Evolutionary conservation across 2,329 filamentous ascomycete genomes (phyloP).

Genomic region (Aspergillus clavatus): DNA sequence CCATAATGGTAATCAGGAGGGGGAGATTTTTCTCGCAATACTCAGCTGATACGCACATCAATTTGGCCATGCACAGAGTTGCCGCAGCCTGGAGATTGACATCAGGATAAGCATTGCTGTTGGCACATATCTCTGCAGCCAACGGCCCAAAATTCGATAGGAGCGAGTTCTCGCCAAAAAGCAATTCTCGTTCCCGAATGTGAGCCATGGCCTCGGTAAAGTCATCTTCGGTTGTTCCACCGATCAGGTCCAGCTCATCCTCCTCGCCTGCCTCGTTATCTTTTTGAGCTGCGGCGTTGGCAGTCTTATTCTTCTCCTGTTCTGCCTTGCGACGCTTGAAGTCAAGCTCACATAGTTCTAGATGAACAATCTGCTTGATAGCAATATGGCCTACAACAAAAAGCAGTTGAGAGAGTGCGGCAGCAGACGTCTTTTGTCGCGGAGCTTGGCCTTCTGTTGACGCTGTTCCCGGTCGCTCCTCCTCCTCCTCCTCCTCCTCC

Average conservation of each 20-base stretch:
- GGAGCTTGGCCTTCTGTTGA: slow-evolving; percentile 33
- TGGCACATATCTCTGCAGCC: slow-evolving; percentile 88
- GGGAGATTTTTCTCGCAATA: slow-evolving; percentile 93
- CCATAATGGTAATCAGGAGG: slow-evolving; percentile 95
- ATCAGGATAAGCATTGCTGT: slow-evolving; percentile 88
- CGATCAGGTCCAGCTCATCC: slow-evolving; percentile 93
- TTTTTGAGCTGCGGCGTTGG: slow-evolving; percentile 41
- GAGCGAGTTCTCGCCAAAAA: slow-evolving; percentile 77
- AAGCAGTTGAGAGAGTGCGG: slow-evolving; percentile 80
- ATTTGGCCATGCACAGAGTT: slow-evolving; percentile 89
- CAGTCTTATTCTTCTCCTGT: slow-evolving; percentile 46
- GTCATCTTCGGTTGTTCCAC: slow-evolving; percentile 90
- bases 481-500: no score
- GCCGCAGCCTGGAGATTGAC: slow-evolving; percentile 87
- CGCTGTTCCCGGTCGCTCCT: slow-evolving; percentile 32
- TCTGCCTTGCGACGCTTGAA: slow-evolving; percentile 85
- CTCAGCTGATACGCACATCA: slow-evolving; percentile 97
- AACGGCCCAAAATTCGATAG: slow-evolving; percentile 87
- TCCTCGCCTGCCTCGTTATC: slow-evolving; percentile 60
- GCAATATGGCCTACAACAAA: slow-evolving; percentile 96
- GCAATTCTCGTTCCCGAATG: slow-evolving; percentile 76
- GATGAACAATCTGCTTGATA: slow-evolving; percentile 97
- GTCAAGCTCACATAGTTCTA: slow-evolving; percentile 94
- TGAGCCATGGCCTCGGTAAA: slow-evolving; percentile 83
- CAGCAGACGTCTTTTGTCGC: slow-evolving; percentile 61